phyloP scores from a whole-genome alignment of 1,284 basidiomycete genomes.

The Kalmanozyma brasiliensis region DNA sequence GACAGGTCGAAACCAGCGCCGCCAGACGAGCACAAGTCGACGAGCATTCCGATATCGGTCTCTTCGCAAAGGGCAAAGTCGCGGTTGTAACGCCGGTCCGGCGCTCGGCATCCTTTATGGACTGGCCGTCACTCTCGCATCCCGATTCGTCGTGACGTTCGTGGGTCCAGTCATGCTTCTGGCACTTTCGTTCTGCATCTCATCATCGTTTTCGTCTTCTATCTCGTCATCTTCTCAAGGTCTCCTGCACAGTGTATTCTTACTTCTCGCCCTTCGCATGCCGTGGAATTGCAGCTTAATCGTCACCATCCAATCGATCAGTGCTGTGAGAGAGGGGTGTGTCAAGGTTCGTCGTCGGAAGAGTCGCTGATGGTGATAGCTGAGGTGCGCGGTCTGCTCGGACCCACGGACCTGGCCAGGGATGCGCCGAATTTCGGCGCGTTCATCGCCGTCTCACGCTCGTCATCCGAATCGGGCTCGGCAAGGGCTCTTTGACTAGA shows the following conservation, averaged over 20 bases:
- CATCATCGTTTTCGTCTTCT: too few relatives aligned
- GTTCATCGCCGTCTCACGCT: background rate
- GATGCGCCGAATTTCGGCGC: background rate
- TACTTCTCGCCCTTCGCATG: background rate
- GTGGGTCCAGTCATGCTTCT: too few relatives aligned
- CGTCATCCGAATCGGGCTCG: background rate
- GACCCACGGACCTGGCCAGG: background rate
- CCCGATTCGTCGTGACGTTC: background rate
- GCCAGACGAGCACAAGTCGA: background rate
- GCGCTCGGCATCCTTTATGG: too few relatives aligned
- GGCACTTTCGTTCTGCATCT: background rate
- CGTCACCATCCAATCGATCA: background rate
- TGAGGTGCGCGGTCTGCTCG: slow-evolving; percentile 11
- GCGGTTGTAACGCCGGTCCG: slow-evolving; percentile 1
- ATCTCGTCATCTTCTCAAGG: too few relatives aligned
- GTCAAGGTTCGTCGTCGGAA: slow-evolving; percentile 7
- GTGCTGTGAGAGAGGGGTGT: background rate
- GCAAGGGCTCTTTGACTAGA: slow-evolving; percentile 8
- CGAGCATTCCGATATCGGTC: background rate
- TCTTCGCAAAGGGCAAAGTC: slow-evolving; percentile 15
- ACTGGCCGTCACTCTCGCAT: background rate
- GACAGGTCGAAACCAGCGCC: background rate
- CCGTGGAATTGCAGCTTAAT: too few relatives aligned
- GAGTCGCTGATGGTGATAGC: slow-evolving; percentile 22
- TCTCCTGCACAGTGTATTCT: too few relatives aligned